A percentile compares a stretch with the other conserved stretches of the same genome.
These are phyloP conservation scores for Podospora bellae-mahoneyi DNA, from an alignment of 495 filamentous ascomycete genomes.

Conservation along the genomic window DNA sequence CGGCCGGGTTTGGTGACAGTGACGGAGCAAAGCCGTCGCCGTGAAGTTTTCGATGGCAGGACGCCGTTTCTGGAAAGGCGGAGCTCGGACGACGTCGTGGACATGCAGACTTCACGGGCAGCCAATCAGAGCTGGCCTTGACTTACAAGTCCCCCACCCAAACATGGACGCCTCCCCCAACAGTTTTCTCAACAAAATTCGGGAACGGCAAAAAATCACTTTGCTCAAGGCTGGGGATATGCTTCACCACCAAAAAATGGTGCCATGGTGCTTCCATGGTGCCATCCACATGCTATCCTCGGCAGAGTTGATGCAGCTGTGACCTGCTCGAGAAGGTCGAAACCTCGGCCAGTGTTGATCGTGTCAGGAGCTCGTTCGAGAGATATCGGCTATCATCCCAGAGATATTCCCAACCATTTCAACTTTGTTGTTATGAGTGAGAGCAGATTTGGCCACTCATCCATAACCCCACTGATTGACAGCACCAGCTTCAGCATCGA, in stretches of 20 bases:
- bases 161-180: conserved; percentile 29
- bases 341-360: conserved; percentile 14
- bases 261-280: conserved; percentile 13
- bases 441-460: not conserved
- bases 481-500: not conserved
- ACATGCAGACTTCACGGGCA: conserved; percentile 9
- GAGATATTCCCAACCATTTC: not conserved
- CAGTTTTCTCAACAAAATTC: conserved; percentile 39
- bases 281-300: conserved; percentile 27
- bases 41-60: conserved; percentile 1
- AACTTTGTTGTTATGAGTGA: not conserved
- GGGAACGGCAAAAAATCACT: conserved; percentile 14
- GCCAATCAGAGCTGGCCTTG: conserved; percentile 15
- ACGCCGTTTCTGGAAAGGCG: conserved; percentile 1
- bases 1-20: not conserved
- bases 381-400: conserved; percentile 3
- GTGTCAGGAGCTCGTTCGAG: conserved; percentile 14
- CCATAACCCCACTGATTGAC: not conserved
- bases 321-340: not conserved
- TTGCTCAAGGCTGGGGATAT: conserved; percentile 12
- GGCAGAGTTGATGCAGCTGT: conserved; percentile 20
- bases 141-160: conserved; percentile 8
- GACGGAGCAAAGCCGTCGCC: not conserved
- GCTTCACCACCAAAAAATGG: conserved; percentile 10
- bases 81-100: conserved; percentile 1